phyloP scores from a whole-genome alignment of 2,329 filamentous ascomycete species.

The Seiridium unicorne region DNA sequence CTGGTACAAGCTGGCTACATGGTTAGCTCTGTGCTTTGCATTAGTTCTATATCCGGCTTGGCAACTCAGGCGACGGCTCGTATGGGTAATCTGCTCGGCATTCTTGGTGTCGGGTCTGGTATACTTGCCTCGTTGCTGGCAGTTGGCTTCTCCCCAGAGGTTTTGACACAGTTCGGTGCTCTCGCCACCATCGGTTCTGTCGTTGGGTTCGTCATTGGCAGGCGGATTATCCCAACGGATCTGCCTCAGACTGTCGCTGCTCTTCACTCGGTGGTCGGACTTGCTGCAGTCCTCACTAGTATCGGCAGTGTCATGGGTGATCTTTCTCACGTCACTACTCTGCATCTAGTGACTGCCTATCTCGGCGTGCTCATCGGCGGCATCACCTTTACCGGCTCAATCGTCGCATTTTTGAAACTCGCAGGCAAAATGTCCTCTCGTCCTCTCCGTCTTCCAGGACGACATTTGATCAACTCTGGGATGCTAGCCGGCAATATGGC shows the following conservation, averaged over 20 bases:
- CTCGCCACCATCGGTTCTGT: conserved; percentile 72
- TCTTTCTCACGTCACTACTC: conserved; percentile 66
- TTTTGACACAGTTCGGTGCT: conserved; percentile 75
- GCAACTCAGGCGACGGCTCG: conserved; percentile 81
- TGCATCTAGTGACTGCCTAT: conserved; percentile 85
- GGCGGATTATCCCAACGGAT: conserved; percentile 83
- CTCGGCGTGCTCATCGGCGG: conserved; percentile 83
- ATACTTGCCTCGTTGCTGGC: conserved; percentile 80
- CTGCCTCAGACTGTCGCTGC: conserved; percentile 88
- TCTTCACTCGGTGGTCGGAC: conserved; percentile 84
- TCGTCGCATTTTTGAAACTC: conserved; percentile 87
- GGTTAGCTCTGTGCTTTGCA: conserved; percentile 80
- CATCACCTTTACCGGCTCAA: conserved; percentile 86
- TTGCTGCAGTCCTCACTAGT: conserved; percentile 84
- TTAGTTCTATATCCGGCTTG: conserved; percentile 77
- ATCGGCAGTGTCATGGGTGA: conserved; percentile 82
- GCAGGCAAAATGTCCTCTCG: conserved; percentile 79
- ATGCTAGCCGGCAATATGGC: conserved; percentile 75
- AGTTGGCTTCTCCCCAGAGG: conserved; percentile 76
- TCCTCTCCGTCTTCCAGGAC: conserved; percentile 69
- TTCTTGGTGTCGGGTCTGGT: conserved; percentile 79
- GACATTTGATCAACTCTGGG: conserved; percentile 72
- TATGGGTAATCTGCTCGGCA: conserved; percentile 82
- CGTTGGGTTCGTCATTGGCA: conserved; percentile 70
- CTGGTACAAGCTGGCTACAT: conserved; percentile 87